Evolutionary conservation across 2,329 filamentous ascomycete species (phyloP), one percentile per base, ranked within the genome.

Genomic region (Xylariomycetidae sp.): DNA sequence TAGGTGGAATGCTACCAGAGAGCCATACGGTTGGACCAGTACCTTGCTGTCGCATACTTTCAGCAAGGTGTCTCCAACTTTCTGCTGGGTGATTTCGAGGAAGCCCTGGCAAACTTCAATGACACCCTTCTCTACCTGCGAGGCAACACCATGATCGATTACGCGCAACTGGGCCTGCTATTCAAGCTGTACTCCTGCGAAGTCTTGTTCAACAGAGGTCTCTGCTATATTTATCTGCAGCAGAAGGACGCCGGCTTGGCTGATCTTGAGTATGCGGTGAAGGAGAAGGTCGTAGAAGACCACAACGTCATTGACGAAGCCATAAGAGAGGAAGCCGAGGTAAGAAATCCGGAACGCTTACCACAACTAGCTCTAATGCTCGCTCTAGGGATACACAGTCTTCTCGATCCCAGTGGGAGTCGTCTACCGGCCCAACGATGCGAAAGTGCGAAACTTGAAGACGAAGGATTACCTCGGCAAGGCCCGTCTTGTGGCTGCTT

Each of bases 51-150:
- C 38, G 90, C 92, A 39, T 96, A 96, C 60, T 98, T 98, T 60
- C 92, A 98, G 56, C 87, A 96, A 62, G 92, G 92, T 26, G 92
- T 98, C 13, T 96, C 92, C 35, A 98, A 96, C 59, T 98, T 98
- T 61, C 70, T 98, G 31, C 77, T 96, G 35, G 90, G 90, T 39
- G 92, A 98, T 57, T 96, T 96, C 49, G 89, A 96, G 59, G 92
- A 96, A 61, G 92, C 92, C 13, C 70, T 96, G 41, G 89, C 89
- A 48, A 96, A 96, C 64, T 98, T 98, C 73, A 98, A 98, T 67
- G 92, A 98, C 56, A 95, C 92, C 0, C 70, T 98, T 25, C 68
- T 95, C 25, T 96, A 96, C 61, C 74, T 98, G 28, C 79, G 92
- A 53, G 92, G 92, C 42, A 96, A 98, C 67, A 89, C 87, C 36